Evolutionary conservation across 345 rosid species (phyloP).

Genomic region (Hypericum androsaemum): DNA sequence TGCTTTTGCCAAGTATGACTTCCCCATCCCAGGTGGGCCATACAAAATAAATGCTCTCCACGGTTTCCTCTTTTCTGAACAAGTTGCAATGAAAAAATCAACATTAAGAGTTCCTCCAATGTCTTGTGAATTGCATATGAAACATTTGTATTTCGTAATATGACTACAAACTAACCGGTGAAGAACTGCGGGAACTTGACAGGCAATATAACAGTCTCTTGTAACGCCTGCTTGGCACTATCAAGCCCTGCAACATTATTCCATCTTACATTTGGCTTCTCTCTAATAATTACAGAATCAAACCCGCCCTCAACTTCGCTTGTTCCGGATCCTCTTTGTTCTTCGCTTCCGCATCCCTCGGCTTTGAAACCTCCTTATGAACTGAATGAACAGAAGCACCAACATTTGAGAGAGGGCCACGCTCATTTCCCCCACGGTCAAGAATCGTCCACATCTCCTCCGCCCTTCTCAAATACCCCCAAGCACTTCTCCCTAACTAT

Average conservation of each 20-base stretch:
- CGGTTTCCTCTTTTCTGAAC: constrained; percentile 89
- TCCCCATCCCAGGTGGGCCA: constrained; percentile 96
- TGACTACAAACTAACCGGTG: no score
- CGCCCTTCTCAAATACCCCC: constrained; percentile 79
- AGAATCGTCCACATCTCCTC: constrained; percentile 91
- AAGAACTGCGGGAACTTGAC: constrained; percentile 92
- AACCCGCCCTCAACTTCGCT: constrained; percentile 71
- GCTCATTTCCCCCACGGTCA: constrained; percentile 77
- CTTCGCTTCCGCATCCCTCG: no score
- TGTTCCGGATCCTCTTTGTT: constrained; percentile 82
- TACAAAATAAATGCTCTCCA: constrained; percentile 89
- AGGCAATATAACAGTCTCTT: constrained; percentile 92
- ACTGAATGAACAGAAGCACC: constrained; percentile 63
- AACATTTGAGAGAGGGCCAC: constrained; percentile 58
- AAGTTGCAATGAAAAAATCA: constrained; percentile 10
- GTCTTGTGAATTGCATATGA: no score
- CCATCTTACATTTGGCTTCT: constrained; percentile 86
- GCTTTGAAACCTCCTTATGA: constrained; percentile 68
- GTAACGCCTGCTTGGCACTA: constrained; percentile 79
- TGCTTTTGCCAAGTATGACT: constrained; percentile 90
- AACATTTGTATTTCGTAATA: no score
- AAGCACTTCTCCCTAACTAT: constrained; percentile 72
- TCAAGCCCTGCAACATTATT: constrained; percentile 90
- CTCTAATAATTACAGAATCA: constrained; percentile 74
- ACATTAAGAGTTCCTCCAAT: no score